Percentiles rank a stretch among this genome's conserved stretches.
Evolutionary conservation across 2,329 filamentous ascomycete genomes (phyloP).

Genomic region (Aotearoamyces nothofagi): DNA sequence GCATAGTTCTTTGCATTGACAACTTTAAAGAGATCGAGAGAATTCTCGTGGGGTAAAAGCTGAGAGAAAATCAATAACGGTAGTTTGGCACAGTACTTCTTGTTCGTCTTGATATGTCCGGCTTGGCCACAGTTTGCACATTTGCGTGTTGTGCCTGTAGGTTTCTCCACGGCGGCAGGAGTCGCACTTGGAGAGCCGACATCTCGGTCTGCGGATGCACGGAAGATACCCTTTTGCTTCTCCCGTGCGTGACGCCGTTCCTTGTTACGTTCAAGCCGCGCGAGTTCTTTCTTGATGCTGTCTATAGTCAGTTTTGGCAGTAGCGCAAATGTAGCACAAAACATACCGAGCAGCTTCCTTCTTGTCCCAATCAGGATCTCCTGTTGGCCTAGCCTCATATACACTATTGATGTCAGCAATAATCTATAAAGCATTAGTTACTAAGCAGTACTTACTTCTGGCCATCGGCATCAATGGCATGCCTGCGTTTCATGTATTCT

Average conservation of each 20-base stretch:
- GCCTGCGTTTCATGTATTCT: conserved; percentile 69
- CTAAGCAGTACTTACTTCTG: conserved; percentile 47
- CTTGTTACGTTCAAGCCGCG: conserved; percentile 78
- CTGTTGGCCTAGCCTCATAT: conserved; percentile 45
- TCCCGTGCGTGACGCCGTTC: conserved; percentile 82
- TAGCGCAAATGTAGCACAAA: background rate
- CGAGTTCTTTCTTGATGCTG: conserved; percentile 60
- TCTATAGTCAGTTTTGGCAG: conserved; percentile 15
- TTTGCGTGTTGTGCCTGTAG: conserved; percentile 64
- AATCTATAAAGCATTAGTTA: conserved; percentile 6
- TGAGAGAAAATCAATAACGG: no score
- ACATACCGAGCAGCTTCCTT: conserved; percentile 40
- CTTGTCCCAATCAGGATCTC: conserved; percentile 50
- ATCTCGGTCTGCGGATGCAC: conserved; percentile 11
- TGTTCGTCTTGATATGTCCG: conserved; percentile 97
- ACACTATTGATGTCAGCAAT: conserved; percentile 25
- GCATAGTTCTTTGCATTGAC: conserved; percentile 1
- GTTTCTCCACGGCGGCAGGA: conserved; percentile 29
- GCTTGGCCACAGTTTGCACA: conserved; percentile 96
- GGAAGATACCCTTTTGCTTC: conserved; percentile 57
- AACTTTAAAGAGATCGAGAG: no score
- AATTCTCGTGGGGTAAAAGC: no score
- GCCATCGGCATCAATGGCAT: conserved; percentile 22
- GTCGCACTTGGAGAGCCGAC: conserved; percentile 28
- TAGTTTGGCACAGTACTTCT: conserved; percentile 55